Conservation (phyloP, 805 yeast species). For the Debaryomyces prosopidis region DNA sequence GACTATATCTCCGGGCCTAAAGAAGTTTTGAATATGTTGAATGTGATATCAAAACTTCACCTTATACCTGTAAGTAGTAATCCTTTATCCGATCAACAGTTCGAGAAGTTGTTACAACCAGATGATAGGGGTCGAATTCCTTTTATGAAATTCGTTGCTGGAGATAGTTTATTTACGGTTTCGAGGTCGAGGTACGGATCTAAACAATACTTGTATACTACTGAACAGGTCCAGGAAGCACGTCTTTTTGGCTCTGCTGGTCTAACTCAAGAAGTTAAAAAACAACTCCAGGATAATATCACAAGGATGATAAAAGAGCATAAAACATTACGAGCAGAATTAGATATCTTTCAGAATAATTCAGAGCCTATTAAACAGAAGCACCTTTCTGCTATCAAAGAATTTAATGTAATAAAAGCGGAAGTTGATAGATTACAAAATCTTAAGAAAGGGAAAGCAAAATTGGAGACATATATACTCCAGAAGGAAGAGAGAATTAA, state of each 20-base stretch:
- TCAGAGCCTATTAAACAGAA: conserved; percentile 3
- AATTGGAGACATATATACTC: conserved; percentile 23
- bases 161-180: conserved; percentile 51
- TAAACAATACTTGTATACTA: conserved; percentile 47
- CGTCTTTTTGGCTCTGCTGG: conserved; percentile 34
- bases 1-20: conserved; percentile 76
- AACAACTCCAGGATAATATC: conserved; percentile 12
- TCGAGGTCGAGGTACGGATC: conserved; percentile 65
- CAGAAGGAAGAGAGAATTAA: conserved; percentile 27
- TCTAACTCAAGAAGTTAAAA: conserved; percentile 26
- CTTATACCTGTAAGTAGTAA: conserved; percentile 63
- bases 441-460: conserved; percentile 14
- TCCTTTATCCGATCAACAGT: conserved; percentile 43
- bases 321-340: background rate
- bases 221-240: conserved; percentile 32
- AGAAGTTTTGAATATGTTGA: conserved; percentile 70
- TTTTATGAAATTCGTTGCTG: conserved; percentile 62
- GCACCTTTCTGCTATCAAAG: conserved; percentile 1
- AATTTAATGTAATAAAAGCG: conserved; percentile 7
- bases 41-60: conserved; percentile 47
- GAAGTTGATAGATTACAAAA: conserved; percentile 9
- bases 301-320: conserved; percentile 12
- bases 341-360: conserved; percentile 3
- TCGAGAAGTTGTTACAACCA: conserved; percentile 35
- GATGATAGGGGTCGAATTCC: conserved; percentile 39